Percentiles rank a stretch among this genome's conserved stretches.
Evolutionary conservation across 2,329 filamentous ascomycete species (phyloP).

Genomic region (Pseudogymnoascus sp.): DNA sequence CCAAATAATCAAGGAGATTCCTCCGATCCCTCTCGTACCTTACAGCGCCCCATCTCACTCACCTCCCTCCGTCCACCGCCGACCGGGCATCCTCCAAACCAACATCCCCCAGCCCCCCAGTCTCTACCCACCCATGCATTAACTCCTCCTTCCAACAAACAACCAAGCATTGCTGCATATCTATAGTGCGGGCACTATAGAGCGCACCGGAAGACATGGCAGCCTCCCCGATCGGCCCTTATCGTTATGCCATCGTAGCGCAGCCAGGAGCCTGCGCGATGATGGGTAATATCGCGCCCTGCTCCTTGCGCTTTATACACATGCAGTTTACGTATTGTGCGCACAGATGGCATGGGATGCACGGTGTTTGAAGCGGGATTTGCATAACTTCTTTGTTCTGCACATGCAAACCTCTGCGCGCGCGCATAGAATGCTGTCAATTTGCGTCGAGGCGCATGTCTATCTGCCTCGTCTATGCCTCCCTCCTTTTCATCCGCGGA

Average conservation of each 20-base stretch:
- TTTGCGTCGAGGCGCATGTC: not conserved
- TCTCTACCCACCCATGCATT: not conserved
- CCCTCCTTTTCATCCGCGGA: not conserved
- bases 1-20: not conserved
- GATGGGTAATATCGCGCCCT: not conserved
- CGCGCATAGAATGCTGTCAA: not conserved
- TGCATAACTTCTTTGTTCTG: not conserved
- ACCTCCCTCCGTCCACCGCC: not conserved
- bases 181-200: not conserved
- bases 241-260: not conserved
- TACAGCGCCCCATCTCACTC: not conserved
- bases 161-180: conserved; percentile 3
- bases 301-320: not conserved
- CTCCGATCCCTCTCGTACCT: not conserved
- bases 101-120: no score
- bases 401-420: not conserved
- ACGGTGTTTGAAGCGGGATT: not conserved
- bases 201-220: not conserved
- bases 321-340: not conserved
- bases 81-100: not conserved
- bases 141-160: not conserved
- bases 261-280: not conserved
- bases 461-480: not conserved
- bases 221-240: not conserved
- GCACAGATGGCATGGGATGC: not conserved